Conservation (phyloP, 2,329 filamentous ascomycete species). For the Geosmithia morbida region DNA sequence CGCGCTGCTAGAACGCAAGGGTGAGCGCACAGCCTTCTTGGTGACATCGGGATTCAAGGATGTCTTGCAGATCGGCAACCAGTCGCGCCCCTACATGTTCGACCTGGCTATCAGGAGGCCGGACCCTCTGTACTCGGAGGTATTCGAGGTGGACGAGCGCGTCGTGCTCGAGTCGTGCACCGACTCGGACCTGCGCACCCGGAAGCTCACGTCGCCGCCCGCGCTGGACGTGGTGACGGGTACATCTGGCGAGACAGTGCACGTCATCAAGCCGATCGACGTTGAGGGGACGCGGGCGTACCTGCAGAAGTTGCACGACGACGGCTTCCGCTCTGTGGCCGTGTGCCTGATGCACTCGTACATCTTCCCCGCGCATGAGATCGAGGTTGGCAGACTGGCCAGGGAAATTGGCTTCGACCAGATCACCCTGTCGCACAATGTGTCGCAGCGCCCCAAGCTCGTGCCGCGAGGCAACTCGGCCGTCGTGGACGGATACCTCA, state of each 20-base stretch:
- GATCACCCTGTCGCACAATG: not conserved
- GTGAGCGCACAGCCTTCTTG: constrained; percentile 55
- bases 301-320: constrained; percentile 42
- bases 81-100: constrained; percentile 59
- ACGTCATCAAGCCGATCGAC: constrained; percentile 47
- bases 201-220: constrained; percentile 19
- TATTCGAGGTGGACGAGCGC: constrained; percentile 61
- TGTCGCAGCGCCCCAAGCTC: constrained; percentile 18
- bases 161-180: constrained; percentile 62
- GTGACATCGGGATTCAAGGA: constrained; percentile 62
- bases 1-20: constrained; percentile 60
- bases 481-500: constrained; percentile 27
- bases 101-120: constrained; percentile 56
- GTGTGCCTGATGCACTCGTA: constrained; percentile 66
- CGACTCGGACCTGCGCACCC: constrained; percentile 44
- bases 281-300: constrained; percentile 36
- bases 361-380: constrained; percentile 40
- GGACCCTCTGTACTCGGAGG: constrained; percentile 53
- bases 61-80: constrained; percentile 58
- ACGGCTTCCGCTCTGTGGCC: constrained; percentile 35
- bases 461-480: constrained; percentile 28
- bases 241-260: constrained; percentile 52
- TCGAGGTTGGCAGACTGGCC: constrained; percentile 18
- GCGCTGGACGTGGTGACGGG: constrained; percentile 49
- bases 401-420: constrained; percentile 24